phyloP scores from a whole-genome alignment of 2,329 filamentous ascomycete genomes.

The Chalara sp. region DNA sequence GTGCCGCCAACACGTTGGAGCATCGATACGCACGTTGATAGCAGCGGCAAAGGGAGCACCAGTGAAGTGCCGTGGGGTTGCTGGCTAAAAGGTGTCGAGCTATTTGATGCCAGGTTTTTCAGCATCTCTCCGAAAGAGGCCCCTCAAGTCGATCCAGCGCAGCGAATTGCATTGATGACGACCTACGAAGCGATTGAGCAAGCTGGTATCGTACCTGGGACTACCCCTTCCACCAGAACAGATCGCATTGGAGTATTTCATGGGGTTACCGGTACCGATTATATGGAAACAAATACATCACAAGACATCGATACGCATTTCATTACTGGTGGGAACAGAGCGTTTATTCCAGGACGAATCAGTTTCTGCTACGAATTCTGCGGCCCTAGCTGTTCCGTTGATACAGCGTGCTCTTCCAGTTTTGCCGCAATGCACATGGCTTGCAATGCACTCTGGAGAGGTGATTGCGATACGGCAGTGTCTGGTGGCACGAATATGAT shows the following conservation, averaged over 20 bases:
- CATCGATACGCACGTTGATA: background rate
- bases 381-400: background rate
- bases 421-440: background rate
- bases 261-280: background rate
- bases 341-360: background rate
- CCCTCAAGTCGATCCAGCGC: slow-evolving; percentile 71
- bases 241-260: slow-evolving; percentile 51
- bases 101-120: slow-evolving; percentile 75
- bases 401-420: background rate
- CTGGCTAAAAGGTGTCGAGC: slow-evolving; percentile 60
- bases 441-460: background rate
- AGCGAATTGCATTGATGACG: slow-evolving; percentile 65
- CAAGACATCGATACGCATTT: slow-evolving; percentile 34
- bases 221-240: slow-evolving; percentile 31
- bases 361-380: background rate
- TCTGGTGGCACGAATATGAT: background rate
- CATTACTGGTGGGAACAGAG: background rate
- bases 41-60: slow-evolving; percentile 61
- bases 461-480: background rate
- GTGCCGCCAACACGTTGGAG: background rate
- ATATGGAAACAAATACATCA: slow-evolving; percentile 54
- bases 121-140: slow-evolving; percentile 78
- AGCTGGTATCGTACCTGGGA: slow-evolving; percentile 55
- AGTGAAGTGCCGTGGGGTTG: slow-evolving; percentile 68
- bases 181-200: slow-evolving; percentile 75